These are phyloP conservation scores for Malus sieversii DNA, from an alignment of 306 rosid genomes.

Conservation along the genomic window DNA sequence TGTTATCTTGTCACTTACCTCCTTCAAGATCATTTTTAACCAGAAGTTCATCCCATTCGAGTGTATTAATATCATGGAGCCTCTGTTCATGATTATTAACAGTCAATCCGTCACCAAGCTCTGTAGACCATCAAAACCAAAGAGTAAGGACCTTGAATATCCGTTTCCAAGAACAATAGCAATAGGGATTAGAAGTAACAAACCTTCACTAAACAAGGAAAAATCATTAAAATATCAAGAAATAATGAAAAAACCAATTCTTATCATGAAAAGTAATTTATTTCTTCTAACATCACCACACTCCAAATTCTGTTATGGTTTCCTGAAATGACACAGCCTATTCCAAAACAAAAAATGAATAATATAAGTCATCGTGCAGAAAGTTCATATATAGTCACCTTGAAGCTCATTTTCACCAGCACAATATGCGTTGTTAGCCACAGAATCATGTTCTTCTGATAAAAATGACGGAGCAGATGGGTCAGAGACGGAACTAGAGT, in stretches of 20 bases:
- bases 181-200: not conserved
- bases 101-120: constrained; percentile 25
- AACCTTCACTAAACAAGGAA: not conserved
- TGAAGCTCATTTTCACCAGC: constrained; percentile 40
- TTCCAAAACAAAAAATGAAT: not conserved
- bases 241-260: not conserved
- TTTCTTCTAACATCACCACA: constrained; percentile 9
- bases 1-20: constrained; percentile 44
- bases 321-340: constrained; percentile 1
- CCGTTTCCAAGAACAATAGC: constrained; percentile 13
- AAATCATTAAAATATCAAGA: not conserved
- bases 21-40: constrained; percentile 45
- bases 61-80: constrained; percentile 91
- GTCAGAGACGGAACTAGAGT: constrained; percentile 64
- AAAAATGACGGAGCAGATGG: constrained; percentile 48
- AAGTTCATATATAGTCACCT: constrained; percentile 24
- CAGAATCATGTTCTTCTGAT: constrained; percentile 78
- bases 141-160: constrained; percentile 12
- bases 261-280: not conserved
- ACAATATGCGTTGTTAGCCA: constrained; percentile 35
- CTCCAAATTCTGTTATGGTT: not conserved
- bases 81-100: constrained; percentile 48
- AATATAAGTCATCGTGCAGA: constrained; percentile 2
- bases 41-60: constrained; percentile 97
- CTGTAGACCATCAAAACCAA: constrained; percentile 41